Conservation (phyloP, 805 yeast species). For the Komagataella ulmi region DNA sequence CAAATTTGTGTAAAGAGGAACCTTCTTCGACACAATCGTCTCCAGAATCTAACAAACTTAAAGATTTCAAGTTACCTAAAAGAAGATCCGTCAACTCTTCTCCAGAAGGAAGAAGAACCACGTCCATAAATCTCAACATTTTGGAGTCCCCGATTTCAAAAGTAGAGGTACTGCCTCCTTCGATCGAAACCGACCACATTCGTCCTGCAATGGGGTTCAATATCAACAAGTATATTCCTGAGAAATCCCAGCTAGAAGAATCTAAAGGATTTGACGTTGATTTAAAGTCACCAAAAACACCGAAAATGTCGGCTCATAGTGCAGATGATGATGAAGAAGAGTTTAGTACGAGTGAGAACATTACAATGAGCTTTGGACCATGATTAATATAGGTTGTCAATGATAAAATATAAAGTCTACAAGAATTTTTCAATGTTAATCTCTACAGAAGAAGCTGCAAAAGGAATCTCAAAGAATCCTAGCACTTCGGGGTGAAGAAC, state of each 20-base stretch:
- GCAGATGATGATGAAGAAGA: background rate
- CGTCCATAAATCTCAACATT: background rate
- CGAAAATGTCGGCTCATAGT: background rate
- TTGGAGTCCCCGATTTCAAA: background rate
- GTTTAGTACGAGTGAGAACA: background rate
- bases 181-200: background rate
- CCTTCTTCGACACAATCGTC: background rate
- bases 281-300: background rate
- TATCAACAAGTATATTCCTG: background rate
- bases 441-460: conserved; percentile 87
- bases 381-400: conserved; percentile 11
- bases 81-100: conserved; percentile 5
- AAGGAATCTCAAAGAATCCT: conserved; percentile 77
- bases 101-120: background rate
- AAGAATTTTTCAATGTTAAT: conserved; percentile 80
- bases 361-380: background rate
- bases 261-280: background rate
- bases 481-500: conserved; percentile 93
- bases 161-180: background rate
- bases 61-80: background rate
- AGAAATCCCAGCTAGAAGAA: background rate
- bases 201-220: background rate
- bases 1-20: background rate
- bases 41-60: background rate
- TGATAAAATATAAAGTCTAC: conserved; percentile 15